Evolutionary conservation across 768 basidiomycete species (phyloP).

Genomic region (Hysterangium stoloniferum): DNA sequence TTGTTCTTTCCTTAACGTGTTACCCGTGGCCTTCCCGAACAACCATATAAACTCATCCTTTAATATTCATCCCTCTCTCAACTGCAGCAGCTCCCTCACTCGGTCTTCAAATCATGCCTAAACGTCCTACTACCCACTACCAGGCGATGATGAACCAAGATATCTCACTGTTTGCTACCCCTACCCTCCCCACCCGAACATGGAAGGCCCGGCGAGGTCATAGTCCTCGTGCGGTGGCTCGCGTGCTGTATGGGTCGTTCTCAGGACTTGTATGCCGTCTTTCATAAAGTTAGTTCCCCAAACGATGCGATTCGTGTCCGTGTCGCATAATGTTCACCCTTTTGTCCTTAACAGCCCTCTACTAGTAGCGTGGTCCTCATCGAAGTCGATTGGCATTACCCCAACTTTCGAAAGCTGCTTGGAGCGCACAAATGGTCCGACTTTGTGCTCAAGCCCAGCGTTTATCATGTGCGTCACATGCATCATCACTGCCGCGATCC

Average conservation of each 20-base stretch:
- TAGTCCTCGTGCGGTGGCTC: constrained; percentile 38
- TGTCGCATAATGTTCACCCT: constrained; percentile 25
- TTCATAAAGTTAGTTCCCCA: constrained; percentile 29
- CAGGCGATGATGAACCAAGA: constrained; percentile 36
- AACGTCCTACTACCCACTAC: constrained; percentile 34
- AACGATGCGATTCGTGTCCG: background rate
- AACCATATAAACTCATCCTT: too few species aligned
- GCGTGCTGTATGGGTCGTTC: constrained; percentile 29
- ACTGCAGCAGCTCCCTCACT: too few species aligned
- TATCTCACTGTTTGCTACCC: constrained; percentile 42
- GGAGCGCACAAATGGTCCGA: constrained; percentile 46
- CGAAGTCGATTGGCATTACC: constrained; percentile 35
- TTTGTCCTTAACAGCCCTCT: constrained; percentile 2
- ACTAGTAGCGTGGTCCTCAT: constrained; percentile 36
- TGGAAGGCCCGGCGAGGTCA: constrained; percentile 32
- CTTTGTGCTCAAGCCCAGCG: constrained; percentile 33
- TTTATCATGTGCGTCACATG: constrained; percentile 16
- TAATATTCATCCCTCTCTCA: too few species aligned
- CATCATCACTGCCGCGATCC: background rate
- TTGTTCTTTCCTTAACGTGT: too few species aligned
- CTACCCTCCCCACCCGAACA: constrained; percentile 41
- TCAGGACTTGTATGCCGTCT: constrained; percentile 32
- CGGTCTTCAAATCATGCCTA: constrained; percentile 29
- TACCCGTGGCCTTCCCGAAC: too few species aligned
- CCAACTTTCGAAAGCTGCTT: constrained; percentile 30